These are phyloP conservation scores for Colletotrichum shisoi DNA, from an alignment of 2,329 filamentous ascomycete species.

Conservation along the genomic window DNA sequence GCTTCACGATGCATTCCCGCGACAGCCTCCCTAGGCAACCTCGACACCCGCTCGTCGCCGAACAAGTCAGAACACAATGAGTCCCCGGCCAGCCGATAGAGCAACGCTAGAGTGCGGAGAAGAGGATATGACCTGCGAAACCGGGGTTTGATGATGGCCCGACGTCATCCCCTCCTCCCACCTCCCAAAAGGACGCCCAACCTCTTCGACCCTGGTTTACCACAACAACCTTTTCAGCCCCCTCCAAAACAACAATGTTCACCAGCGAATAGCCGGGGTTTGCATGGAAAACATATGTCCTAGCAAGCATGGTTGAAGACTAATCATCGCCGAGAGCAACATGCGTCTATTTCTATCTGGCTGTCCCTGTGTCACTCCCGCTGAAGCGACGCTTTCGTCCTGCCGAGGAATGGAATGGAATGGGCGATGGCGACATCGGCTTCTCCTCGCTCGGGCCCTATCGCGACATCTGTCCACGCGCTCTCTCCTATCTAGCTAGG, in stretches of 20 bases:
- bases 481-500: neutral
- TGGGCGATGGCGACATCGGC: constrained; percentile 27
- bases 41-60: neutral
- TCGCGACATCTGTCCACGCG: constrained; percentile 20
- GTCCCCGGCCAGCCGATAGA: neutral
- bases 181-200: neutral
- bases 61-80: neutral
- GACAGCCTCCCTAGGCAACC: too few species aligned
- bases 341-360: neutral
- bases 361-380: neutral
- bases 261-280: neutral
- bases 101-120: constrained; percentile 9
- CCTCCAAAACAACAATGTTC: constrained; percentile 4
- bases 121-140: neutral
- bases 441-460: constrained; percentile 9
- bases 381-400: constrained; percentile 25
- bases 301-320: neutral
- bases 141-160: constrained; percentile 2
- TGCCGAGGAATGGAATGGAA: constrained; percentile 12
- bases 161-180: constrained; percentile 14
- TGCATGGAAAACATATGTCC: neutral
- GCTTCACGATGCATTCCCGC: constrained; percentile 18
- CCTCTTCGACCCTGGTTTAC: constrained; percentile 26
- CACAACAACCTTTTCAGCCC: constrained; percentile 14
- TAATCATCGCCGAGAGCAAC: neutral